A percentile compares a stretch with the other conserved stretches of the same genome.
phyloP scores from a whole-genome alignment of 371 early-diverging fungal species.

The Apophysomyces sp. region DNA sequence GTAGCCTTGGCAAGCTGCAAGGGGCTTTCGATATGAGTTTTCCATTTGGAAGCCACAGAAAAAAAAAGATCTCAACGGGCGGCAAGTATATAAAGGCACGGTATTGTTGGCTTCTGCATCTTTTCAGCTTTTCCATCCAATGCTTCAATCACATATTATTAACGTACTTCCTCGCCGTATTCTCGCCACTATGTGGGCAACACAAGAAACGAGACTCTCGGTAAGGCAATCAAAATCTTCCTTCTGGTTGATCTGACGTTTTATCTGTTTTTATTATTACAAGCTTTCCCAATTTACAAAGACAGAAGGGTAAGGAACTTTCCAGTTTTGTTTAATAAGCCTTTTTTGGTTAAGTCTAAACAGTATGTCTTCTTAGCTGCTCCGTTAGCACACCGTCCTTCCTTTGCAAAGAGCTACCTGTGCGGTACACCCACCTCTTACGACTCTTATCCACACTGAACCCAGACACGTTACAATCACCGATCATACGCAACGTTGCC shows the following conservation, averaged over 20 bases:
- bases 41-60: not conserved
- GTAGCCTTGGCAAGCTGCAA: not conserved
- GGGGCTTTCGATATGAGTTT: not conserved
- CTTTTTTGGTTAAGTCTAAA: not conserved
- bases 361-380: too few relatives aligned
- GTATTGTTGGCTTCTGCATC: too few relatives aligned
- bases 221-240: conserved; percentile 14
- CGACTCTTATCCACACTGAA: conserved; percentile 38
- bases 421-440: conserved; percentile 63
- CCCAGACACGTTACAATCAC: conserved; percentile 20
- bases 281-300: not conserved
- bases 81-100: not conserved
- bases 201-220: conserved; percentile 39
- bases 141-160: conserved; percentile 45
- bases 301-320: not conserved
- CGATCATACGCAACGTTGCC: conserved; percentile 26
- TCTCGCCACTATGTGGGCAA: conserved; percentile 37
- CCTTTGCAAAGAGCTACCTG: conserved; percentile 62
- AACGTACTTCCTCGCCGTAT: conserved; percentile 41
- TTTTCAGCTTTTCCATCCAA: too few relatives aligned
- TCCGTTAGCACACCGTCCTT: conserved; percentile 49
- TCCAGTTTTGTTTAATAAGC: not conserved
- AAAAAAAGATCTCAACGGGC: not conserved
- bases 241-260: not conserved
- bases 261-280: not conserved